These are phyloP conservation scores for Apophysomyces trapeziformis DNA, from an alignment of 371 early-diverging fungal species.

Conservation along the genomic window DNA sequence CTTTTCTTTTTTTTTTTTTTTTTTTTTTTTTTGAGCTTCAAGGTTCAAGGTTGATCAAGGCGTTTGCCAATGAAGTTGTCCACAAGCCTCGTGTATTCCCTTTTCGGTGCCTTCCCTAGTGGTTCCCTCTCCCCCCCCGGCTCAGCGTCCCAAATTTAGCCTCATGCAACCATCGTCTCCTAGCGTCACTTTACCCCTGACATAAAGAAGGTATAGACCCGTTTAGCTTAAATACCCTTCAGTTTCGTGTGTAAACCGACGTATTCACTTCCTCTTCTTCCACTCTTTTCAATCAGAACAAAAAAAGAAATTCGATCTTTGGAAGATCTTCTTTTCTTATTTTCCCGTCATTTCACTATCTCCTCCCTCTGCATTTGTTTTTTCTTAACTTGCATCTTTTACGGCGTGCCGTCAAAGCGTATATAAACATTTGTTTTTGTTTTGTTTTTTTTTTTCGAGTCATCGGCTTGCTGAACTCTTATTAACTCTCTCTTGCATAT, in stretches of 20 bases:
- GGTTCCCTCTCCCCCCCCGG: neutral
- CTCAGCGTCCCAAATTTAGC: constrained; percentile 4
- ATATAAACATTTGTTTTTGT: constrained; percentile 1
- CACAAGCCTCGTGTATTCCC: neutral
- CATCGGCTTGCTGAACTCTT: constrained; percentile 12
- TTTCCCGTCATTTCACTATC: neutral
- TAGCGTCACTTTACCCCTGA: neutral
- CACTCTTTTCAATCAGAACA: constrained; percentile 9
- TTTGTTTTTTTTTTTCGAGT: constrained; percentile 11
- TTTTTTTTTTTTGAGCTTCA: neutral
- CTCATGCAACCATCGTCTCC: neutral
- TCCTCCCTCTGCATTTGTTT: neutral
- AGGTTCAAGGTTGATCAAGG: constrained; percentile 6
- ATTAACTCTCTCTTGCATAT: constrained; percentile 1
- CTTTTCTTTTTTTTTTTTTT: neutral
- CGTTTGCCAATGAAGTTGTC: constrained; percentile 1
- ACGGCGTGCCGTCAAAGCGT: constrained; percentile 7
- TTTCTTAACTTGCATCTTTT: neutral
- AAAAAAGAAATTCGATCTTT: constrained; percentile 29
- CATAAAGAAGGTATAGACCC: neutral
- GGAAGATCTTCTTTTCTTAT: constrained; percentile 27
- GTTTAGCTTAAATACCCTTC: neutral
- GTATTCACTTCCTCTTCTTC: constrained; percentile 12
- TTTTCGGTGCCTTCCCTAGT: neutral
- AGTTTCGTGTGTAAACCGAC: neutral